These are phyloP conservation scores for Aspergillus spinulosporus DNA, from an alignment of 2,329 filamentous ascomycete species.

Conservation along the genomic window DNA sequence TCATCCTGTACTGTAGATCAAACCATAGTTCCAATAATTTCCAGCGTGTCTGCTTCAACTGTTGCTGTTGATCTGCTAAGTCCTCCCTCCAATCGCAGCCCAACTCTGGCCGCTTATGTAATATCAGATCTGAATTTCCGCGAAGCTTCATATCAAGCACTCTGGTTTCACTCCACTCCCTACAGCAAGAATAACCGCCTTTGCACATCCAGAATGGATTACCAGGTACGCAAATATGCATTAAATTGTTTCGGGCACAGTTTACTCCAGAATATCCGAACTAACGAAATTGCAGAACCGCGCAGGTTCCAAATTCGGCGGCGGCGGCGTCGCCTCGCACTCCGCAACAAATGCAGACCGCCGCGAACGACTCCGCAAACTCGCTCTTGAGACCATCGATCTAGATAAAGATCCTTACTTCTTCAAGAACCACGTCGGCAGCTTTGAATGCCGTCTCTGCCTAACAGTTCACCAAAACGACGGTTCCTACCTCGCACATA, in stretches of 20 bases:
- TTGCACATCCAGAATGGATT: conserved; percentile 47
- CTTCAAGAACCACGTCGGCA: conserved; percentile 99
- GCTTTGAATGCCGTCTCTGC: conserved; percentile 95
- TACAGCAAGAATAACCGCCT: neutral
- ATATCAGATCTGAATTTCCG: conserved; percentile 21
- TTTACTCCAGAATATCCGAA: conserved; percentile 10
- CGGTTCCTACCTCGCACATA: conserved; percentile 97
- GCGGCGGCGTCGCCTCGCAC: conserved; percentile 91
- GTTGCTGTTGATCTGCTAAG: conserved; percentile 5
- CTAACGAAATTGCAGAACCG: conserved; percentile 65
- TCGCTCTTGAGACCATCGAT: conserved; percentile 97
- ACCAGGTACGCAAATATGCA: conserved; percentile 43
- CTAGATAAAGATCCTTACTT: conserved; percentile 99
- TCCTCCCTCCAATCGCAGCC: conserved; percentile 12
- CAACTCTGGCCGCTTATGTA: conserved; percentile 26
- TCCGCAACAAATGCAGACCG: conserved; percentile 95
- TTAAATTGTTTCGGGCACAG: neutral
- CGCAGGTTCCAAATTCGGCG: conserved; percentile 95
- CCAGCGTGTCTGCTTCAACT: neutral
- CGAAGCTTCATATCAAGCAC: conserved; percentile 18
- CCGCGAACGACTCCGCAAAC: conserved; percentile 93
- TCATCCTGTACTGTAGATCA: neutral
- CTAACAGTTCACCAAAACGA: conserved; percentile 98
- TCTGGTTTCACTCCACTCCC: conserved; percentile 8
- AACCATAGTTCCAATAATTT: neutral